Base-by-base conservation (phyloP, 225 moss, liverwort and hornwort species). In the Pseudisothecium myosuroides region DNA sequence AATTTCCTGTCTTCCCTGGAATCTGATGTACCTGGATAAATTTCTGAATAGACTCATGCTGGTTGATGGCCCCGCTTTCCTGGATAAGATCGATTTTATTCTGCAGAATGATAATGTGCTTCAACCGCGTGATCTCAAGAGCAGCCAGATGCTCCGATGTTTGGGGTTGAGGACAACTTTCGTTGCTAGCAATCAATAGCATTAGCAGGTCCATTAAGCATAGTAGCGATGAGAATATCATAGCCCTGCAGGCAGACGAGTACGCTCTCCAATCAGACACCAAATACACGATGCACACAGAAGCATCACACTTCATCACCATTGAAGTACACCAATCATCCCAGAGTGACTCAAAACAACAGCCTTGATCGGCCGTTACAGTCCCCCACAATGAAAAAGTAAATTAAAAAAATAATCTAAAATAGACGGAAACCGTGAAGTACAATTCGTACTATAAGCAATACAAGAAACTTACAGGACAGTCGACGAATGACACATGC, bases 141-240 rank as follows among this genome's bases (percentile, higher is more conserved):
- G 98, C 98, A 84, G 98, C 98, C 59, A 99, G 92, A 94, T 99
- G 98, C 91, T 99, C 98, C 37, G 97, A 97, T 81, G 98, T 99
- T 87, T 99, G 98, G 4, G 98, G 98, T 90, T 99, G 98, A 82
- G 98, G 98, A 88, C 98, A 99, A 85, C 98, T 99, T 90, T 99
- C 98, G 83, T 99, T 99, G 92, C 98, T 97, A 64, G 98, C 98
- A 91, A 97, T 99, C 91, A 99, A 91, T 64, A 99, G 94, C 88
- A 83, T 97, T 99, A 31, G 98, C 97, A 86, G 98, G 97, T 92
- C 98, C 98, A 88, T 99, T 99, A 60, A 99, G 96, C 98, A 99
- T 99, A 54, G 98, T 99, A 90, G 98, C 98, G 97, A 99, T 99
- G 94, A 99, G 98, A 96, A 99, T 99, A 90, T 99, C 98, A 80